Percentiles rank a stretch among this genome's conserved stretches.
Evolutionary conservation across 129 eudicot genomes (phyloP).

Genomic region (Oenanthe sinensis): DNA sequence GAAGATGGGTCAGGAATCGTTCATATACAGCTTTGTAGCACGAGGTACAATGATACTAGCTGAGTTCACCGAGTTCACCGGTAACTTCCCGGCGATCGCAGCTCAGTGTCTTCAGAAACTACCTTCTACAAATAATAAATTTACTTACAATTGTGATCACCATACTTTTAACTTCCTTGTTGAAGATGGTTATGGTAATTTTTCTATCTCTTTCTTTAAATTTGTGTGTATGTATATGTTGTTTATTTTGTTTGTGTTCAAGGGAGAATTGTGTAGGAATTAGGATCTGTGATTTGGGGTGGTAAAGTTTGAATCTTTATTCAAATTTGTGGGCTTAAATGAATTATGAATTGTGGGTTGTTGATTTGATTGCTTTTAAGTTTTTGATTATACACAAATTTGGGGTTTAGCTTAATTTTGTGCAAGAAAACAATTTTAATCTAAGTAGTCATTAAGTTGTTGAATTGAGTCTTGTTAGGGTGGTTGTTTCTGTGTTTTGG

Average conservation of each 20-base stretch:
- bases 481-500: neutral
- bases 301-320: constrained; percentile 13
- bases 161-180: constrained; percentile 79
- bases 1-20: constrained; percentile 73
- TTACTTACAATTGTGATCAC: constrained; percentile 73
- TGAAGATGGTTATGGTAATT: constrained; percentile 76
- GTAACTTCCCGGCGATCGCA: constrained; percentile 85
- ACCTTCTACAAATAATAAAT: constrained; percentile 58
- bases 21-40: constrained; percentile 86
- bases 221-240: neutral
- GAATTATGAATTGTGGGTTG: neutral
- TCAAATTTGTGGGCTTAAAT: neutral
- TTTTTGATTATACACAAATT: neutral
- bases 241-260: neutral
- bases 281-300: constrained; percentile 24
- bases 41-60: constrained; percentile 76
- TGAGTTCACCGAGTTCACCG: constrained; percentile 84
- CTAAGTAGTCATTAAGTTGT: neutral
- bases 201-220: neutral
- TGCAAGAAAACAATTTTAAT: neutral
- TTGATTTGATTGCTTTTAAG: neutral
- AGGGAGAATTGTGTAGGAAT: constrained; percentile 16
- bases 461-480: neutral
- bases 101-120: constrained; percentile 77
- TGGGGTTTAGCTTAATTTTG: neutral